phyloP scores from a whole-genome alignment of 83 land plant species.

The Picea abies region DNA sequence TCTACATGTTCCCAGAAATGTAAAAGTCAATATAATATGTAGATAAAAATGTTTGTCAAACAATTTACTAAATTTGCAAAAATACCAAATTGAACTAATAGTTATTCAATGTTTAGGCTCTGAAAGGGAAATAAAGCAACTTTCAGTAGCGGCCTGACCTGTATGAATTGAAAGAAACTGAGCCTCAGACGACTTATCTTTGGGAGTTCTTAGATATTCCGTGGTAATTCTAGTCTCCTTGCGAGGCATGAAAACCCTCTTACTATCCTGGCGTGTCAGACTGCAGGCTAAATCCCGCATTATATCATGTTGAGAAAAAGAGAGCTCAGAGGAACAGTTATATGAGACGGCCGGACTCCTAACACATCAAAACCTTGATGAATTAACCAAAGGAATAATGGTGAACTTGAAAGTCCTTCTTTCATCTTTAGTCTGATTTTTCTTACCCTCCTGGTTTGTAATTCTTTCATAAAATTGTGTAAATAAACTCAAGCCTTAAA shows the following conservation, averaged over 20 bases:
- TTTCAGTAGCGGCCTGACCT: conserved; percentile 29
- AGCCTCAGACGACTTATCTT: conserved; percentile 43
- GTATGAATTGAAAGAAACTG: conserved; percentile 62
- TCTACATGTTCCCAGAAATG: conserved; percentile 29
- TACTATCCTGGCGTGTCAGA: conserved; percentile 23
- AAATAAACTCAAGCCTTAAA: too few relatives aligned
- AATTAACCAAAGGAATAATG: not conserved
- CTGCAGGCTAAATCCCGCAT: conserved; percentile 62
- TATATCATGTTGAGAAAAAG: conserved; percentile 58
- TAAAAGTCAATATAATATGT: not conserved
- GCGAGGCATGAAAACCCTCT: conserved; percentile 51
- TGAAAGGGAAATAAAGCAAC: too few relatives aligned
- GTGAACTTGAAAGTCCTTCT: not conserved
- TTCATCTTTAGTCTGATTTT: not conserved
- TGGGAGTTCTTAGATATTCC: conserved; percentile 40
- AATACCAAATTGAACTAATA: not conserved
- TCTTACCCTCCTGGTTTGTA: too few relatives aligned
- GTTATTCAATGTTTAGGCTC: not conserved
- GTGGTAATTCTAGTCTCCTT: conserved; percentile 42
- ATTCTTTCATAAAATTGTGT: too few relatives aligned
- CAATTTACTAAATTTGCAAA: not conserved
- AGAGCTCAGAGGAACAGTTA: conserved; percentile 42
- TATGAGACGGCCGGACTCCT: not conserved
- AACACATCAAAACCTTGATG: not conserved
- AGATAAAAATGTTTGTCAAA: not conserved